Evolutionary conservation across 2,329 filamentous ascomycete species (phyloP), one percentile per base, ranked within the genome.

Genomic region (Fusarium oxysporum): DNA sequence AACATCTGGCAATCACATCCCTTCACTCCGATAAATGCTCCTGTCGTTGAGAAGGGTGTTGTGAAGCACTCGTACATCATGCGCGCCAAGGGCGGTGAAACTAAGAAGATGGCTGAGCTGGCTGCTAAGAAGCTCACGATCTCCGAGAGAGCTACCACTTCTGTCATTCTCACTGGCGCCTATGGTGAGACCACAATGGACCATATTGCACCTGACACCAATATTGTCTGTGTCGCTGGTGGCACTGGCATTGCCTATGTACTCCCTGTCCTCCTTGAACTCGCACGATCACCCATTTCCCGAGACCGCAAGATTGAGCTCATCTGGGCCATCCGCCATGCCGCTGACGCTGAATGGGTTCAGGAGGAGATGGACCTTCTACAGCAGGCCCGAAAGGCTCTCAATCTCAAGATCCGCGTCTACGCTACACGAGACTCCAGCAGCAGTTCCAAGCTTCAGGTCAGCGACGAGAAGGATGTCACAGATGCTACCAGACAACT

Each of bases 1-100:
- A 91, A 86, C 74, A 86, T 93, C 74, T 93, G 91, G 90, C 91
- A 94, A 80, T 90, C 90, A 0, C 92, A 94, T 75, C 92, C 92
- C 0, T 92, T 93, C 77, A 93, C 91, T 0, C 89, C 90, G 0
- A 82, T 90, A 13, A 90, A 86, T 60, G 78, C 87, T 0, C 90
- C 89, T 0, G 74, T 81, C 11, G 78, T 83, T 0, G 76, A 79
- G 25, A 78, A 82, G 59, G 81, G 84, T 1, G 71, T 77, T 5
- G 84, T 88, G 14, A 80, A 82, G 43, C 88, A 90, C 71, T 85
- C 86, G 21, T 91, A 91, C 73, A 84, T 91, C 54, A 82, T 91
- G 66, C 84, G 89, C 8, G 88, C 87, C 8, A 88, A 89, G 68
- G 81, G 81, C 1, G 91, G 91, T 16, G 89, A 92, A 79, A 92